These are phyloP conservation scores for Jaltomata sinuosa DNA, from an alignment of 257 asterid genomes.

Conservation along the genomic window DNA sequence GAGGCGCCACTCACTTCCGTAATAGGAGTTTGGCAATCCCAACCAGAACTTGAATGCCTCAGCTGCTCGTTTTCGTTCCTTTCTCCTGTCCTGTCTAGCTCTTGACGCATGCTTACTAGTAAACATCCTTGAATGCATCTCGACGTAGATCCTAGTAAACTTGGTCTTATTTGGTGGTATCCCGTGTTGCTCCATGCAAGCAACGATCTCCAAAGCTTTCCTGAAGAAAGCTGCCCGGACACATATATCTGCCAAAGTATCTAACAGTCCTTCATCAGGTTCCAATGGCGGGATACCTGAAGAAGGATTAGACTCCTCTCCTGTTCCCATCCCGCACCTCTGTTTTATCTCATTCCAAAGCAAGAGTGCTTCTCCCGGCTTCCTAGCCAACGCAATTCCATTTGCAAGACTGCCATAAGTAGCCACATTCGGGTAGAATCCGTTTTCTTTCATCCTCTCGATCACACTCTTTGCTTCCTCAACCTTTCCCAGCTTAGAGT, in stretches of 20 bases:
- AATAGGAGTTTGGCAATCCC: slow-evolving; percentile 88
- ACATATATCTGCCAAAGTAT: slow-evolving; percentile 85
- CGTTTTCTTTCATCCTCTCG: slow-evolving; percentile 63
- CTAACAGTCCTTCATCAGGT: slow-evolving; percentile 87
- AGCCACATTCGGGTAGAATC: slow-evolving; percentile 58
- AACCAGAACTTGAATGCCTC: slow-evolving; percentile 99
- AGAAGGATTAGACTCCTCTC: slow-evolving; percentile 21
- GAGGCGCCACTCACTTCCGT: slow-evolving; percentile 82
- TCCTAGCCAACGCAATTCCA: slow-evolving; percentile 76
- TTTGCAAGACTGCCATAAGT: slow-evolving; percentile 91
- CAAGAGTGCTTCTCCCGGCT: slow-evolving; percentile 92
- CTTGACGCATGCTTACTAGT: slow-evolving; percentile 97
- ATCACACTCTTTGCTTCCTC: slow-evolving; percentile 66
- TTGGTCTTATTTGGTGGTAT: slow-evolving; percentile 82
- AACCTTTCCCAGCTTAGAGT: slow-evolving; percentile 59
- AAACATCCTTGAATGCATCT: slow-evolving; percentile 98
- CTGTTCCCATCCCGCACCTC: slow-evolving; percentile 43
- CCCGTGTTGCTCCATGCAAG: slow-evolving; percentile 87
- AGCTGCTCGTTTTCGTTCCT: slow-evolving; percentile 85
- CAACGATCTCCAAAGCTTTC: slow-evolving; percentile 87
- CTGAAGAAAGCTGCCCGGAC: slow-evolving; percentile 90
- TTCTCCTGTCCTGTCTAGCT: slow-evolving; percentile 82
- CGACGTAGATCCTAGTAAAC: slow-evolving; percentile 84
- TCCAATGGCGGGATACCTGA: slow-evolving; percentile 35
- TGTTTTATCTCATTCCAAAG: slow-evolving; percentile 90